Evolutionary conservation across 176 grass and related monocot species (phyloP).

Genomic region (Carex parvula): DNA sequence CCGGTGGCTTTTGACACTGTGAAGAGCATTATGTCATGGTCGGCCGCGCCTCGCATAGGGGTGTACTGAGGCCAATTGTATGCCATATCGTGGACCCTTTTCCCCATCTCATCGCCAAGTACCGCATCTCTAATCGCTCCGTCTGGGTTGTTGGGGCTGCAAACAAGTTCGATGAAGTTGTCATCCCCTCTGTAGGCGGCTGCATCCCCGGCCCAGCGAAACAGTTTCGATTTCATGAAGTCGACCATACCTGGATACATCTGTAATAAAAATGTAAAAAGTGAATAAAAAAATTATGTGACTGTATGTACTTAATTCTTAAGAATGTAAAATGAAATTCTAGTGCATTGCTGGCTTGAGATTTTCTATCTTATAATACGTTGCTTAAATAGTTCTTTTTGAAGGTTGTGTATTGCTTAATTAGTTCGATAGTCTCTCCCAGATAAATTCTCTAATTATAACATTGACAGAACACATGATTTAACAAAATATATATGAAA

Average conservation of each 20-base stretch:
- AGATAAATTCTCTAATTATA: neutral
- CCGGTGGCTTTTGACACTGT: constrained; percentile 87
- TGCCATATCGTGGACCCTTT: no score
- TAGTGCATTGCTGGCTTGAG: neutral
- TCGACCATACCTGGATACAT: constrained; percentile 53
- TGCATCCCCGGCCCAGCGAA: constrained; percentile 76
- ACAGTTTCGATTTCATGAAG: constrained; percentile 58
- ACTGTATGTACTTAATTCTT: neutral
- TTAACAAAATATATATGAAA: neutral
- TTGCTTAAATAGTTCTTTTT: no score
- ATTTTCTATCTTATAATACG: neutral
- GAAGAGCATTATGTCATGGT: constrained; percentile 89
- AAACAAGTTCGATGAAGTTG: constrained; percentile 74
- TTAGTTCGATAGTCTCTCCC: neutral
- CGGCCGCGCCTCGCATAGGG: constrained; percentile 37
- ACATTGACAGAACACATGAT: neutral
- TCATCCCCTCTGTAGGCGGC: constrained; percentile 29
- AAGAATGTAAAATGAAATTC: neutral
- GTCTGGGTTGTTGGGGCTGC: constrained; percentile 86
- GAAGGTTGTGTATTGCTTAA: no score
- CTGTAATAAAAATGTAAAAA: constrained; percentile 31
- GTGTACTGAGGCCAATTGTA: constrained; percentile 94
- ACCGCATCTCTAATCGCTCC: constrained; percentile 54
- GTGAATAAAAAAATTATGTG: neutral
- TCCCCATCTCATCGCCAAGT: neutral